These are phyloP conservation scores for Penicillium antarcticum DNA, from an alignment of 495 filamentous ascomycete genomes.

Conservation along the genomic window DNA sequence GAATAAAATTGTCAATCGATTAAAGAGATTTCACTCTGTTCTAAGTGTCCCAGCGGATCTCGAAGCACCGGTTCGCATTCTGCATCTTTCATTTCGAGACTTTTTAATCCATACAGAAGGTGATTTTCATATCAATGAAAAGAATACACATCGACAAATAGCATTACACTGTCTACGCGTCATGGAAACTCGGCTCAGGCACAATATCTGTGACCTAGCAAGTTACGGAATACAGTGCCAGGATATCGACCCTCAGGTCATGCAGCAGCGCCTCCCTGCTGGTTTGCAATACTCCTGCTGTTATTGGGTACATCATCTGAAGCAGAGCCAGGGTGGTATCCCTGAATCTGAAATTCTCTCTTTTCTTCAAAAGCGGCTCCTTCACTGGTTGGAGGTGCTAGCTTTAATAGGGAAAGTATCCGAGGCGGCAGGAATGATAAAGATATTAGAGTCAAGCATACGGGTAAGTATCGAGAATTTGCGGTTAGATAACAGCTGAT, in stretches of 20 bases:
- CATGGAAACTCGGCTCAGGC: constrained; percentile 21
- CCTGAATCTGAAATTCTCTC: background rate
- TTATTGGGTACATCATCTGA: constrained; percentile 45
- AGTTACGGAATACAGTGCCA: constrained; percentile 15
- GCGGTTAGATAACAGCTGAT: too few relatives aligned
- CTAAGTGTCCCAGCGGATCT: constrained; percentile 16
- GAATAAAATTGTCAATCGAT: background rate
- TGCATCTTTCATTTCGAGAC: constrained; percentile 10
- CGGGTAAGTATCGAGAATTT: too few relatives aligned
- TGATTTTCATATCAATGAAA: background rate
- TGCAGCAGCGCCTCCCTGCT: constrained; percentile 18
- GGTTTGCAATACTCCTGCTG: constrained; percentile 37
- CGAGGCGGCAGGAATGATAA: too few relatives aligned
- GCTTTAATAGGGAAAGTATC: too few relatives aligned
- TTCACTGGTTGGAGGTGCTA: background rate
- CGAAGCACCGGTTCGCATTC: background rate
- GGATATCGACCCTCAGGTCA: constrained; percentile 17
- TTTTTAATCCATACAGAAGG: background rate
- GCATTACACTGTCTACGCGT: background rate
- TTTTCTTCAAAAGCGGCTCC: constrained; percentile 26
- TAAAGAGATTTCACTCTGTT: constrained; percentile 11
- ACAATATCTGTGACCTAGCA: constrained; percentile 36
- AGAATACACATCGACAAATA: background rate
- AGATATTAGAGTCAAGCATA: too few relatives aligned
- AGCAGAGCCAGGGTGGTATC: background rate